Evolutionary conservation across 148 eudicot genomes (phyloP), one percentile per base, ranked within the genome.

Genomic region (Silene latifolia): DNA sequence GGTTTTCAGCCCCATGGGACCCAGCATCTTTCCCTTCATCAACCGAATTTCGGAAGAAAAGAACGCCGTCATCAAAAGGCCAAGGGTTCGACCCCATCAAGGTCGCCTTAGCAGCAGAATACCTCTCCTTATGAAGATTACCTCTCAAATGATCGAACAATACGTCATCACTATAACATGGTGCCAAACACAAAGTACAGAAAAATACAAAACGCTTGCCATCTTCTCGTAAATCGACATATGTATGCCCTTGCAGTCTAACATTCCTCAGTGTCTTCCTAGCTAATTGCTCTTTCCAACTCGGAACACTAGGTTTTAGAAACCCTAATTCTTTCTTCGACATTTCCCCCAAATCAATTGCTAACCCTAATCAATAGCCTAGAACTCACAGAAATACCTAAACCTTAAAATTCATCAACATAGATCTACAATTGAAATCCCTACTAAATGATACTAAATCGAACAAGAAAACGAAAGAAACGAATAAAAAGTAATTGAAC

Each of bases 151-250:
- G 98, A 77, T 85, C 87, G 82, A 70, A 78, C 87, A 94, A 80
- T 53, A 85, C 75, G 0, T 79, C 67, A 44, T 94, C 97, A 60
- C 92, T 84, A 80, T 94, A 86, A 77, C 97, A 94, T 39, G 90
- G 96, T 12, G 96, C 83, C 71, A 85, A 76, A 83, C 98, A 94
- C 85, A 94, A 51, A 4, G 89, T 86, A 63, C 98, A 94, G 78
- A 91, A 94, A 86, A 91, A 94, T 4, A 94, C 74, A 51, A 75
- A 72, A 70, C 84, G 82, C 82, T 91, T 91, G 62, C 90, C 93
- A 74, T 91, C 98, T 82, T 89, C 87, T 78, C 98, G 87, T 11
- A 91, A 83, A 79, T 94, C 98, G 51, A 94, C 92, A 80, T 90
- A 94, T 0, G 81, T 83, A 80, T 94, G 98, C 69, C 98, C 98